Evolutionary conservation across 2,329 filamentous ascomycete genomes (phyloP).

Genomic region (Knoxdaviesia capensis): DNA sequence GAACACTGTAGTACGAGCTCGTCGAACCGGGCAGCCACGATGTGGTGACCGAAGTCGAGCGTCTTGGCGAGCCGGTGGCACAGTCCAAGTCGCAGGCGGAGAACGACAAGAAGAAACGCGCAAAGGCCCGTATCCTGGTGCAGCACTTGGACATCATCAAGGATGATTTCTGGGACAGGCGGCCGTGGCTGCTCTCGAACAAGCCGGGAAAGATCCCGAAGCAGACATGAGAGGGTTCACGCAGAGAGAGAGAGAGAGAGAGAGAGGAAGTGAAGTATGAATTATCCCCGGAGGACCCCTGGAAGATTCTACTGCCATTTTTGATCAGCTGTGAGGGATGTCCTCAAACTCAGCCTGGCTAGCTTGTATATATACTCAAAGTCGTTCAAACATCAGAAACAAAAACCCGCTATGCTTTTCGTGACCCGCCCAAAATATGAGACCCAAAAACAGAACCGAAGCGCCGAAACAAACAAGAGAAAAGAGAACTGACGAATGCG

Average conservation of each 20-base stretch:
- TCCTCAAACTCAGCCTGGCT: not conserved
- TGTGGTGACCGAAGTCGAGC: slow-evolving; percentile 23
- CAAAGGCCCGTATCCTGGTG: slow-evolving; percentile 62
- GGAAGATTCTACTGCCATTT: slow-evolving; percentile 10
- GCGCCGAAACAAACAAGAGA: slow-evolving; percentile 8
- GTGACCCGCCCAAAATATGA: not conserved
- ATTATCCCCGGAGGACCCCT: not conserved
- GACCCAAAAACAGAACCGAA: slow-evolving; percentile 6
- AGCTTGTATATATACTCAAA: too few species aligned
- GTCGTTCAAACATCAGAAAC: not conserved
- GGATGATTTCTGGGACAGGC: slow-evolving; percentile 77
- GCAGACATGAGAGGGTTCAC: slow-evolving; percentile 18
- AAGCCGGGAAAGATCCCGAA: slow-evolving; percentile 53
- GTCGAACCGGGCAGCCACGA: slow-evolving; percentile 35
- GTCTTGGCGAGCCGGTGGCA: slow-evolving; percentile 28
- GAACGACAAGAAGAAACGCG: slow-evolving; percentile 60
- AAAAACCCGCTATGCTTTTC: not conserved
- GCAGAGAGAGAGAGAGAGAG: not conserved
- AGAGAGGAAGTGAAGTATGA: not conserved
- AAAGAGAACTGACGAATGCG: not conserved
- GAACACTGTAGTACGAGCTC: slow-evolving; percentile 39
- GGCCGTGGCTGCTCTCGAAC: slow-evolving; percentile 68
- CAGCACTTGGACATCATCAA: slow-evolving; percentile 89
- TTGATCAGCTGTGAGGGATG: slow-evolving; percentile 7
- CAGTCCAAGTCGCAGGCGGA: slow-evolving; percentile 66